phyloP scores from a whole-genome alignment of 352 stramenopile genomes.

The Globisporangium rhizosaccharum region DNA sequence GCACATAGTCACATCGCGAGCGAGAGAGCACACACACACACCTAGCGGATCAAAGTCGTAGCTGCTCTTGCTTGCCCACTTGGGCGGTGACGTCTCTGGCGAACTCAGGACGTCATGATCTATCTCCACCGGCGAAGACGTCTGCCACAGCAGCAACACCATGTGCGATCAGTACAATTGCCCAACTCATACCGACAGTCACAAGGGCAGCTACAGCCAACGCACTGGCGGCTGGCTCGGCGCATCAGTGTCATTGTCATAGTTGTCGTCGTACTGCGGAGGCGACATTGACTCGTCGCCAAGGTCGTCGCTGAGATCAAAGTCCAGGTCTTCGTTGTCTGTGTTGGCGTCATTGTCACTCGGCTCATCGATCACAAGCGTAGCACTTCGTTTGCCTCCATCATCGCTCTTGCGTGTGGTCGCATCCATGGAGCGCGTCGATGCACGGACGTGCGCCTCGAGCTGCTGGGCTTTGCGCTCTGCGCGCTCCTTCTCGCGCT shows the following conservation, averaged over 20 bases:
- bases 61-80: background rate
- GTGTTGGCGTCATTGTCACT: background rate
- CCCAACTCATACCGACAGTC: no score
- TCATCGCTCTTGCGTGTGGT: background rate
- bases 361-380: conserved; percentile 13
- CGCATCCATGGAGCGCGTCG: background rate
- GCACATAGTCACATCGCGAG: no score
- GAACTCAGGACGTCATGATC: conserved; percentile 4
- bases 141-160: background rate
- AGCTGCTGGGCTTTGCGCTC: conserved; percentile 27
- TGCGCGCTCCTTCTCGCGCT: conserved; percentile 28
- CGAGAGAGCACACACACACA: background rate
- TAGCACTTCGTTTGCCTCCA: background rate
- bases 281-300: conserved; percentile 16
- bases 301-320: conserved; percentile 10
- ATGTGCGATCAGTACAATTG: background rate
- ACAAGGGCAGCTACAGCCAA: no score
- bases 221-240: conserved; percentile 2
- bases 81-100: conserved; percentile 4
- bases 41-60: background rate
- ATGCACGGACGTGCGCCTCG: conserved; percentile 13
- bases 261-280: conserved; percentile 10
- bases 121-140: background rate
- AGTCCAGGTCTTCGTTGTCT: conserved; percentile 7
- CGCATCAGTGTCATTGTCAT: conserved; percentile 4